Base-by-base conservation (phyloP, 164 flowering plant genomes). In the Vitis amurensis region DNA sequence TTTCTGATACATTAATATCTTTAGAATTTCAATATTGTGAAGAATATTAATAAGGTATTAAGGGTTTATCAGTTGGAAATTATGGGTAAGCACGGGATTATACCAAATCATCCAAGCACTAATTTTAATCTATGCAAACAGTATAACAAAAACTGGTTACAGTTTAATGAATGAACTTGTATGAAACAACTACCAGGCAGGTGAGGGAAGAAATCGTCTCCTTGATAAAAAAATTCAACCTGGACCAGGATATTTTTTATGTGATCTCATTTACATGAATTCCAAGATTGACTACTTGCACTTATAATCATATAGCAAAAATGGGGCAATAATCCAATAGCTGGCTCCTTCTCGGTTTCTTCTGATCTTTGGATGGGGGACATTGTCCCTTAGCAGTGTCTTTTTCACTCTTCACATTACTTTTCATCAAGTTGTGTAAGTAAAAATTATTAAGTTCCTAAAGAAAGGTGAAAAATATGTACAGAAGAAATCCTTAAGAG, bases 1-100 rank as follows among this genome's bases (percentile, higher is more conserved):
- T 75, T 76, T 85, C 89, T 86, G 91, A 73, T 64, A 61, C 74
- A 87, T 67, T 74, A 66, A 68, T 68, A 70, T 77, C 63, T 77
- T 83, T 76, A 81, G 85, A 65, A 76, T 66, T 70, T 62, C 48
- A 49, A 65, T 53, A 23, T 69, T 51, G 69, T n/a, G 64, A 66
- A 49, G 47, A 62, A 64, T 52, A 51, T 59, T 51, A 64, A 76
- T 17, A 48, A 72, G 15, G 19, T 10, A 48, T 31, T 29, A 51
- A 51, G 44, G 31, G 61, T 31, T 29, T 56, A 10, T 10, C 47
- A 63, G 31, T 13, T 23, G 63, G n/a, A 16, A 66, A 51, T 59
- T 59, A 37, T 13, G 59, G 69, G 31, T 17, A 49, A 65, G 50
- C 68, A 56, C 16, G 63, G n/a, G 30, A 15, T 53, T 12, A 31